Evolutionary conservation across 768 basidiomycete species (phyloP), one percentile per base, ranked within the genome.

Genomic region (Phanerochaete sordida): DNA sequence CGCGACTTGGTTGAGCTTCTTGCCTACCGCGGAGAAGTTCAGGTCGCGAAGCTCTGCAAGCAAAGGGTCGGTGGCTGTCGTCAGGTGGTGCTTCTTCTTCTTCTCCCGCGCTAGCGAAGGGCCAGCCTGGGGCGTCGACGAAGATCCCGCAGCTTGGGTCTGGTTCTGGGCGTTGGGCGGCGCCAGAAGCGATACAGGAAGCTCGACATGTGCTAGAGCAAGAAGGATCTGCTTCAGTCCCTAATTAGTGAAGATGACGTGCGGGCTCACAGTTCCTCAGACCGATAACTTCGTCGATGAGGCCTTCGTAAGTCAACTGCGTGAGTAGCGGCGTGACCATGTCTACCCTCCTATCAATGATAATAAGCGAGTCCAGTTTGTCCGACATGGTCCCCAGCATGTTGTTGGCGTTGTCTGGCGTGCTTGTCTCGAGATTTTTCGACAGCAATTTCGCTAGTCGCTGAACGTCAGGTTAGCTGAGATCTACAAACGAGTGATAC

Each of bases 261-360:
- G n/a, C n/a, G 39, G n/a, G 19, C 88, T 60, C 66, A 93, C 95
- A 90, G 68, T 97, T 94, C 72, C 84, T 90, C 62, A 99, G 88
- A 0, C 93, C 91, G 49, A 97, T 79, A 35, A 93, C 75, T 72
- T 99, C 97, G 69, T 98, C 97, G 33, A 98, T 80, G 50, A 99
- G 86, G 21, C 97, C 97, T 70, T 98, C 90, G 65, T 98, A 98
- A 0, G 97, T 99, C 58, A 98, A 77, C 68, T 98, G 95, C 2
- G 97, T 98, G 48, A 96, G 83, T 53, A 98, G 78, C 1, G 97
- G 94, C 0, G 97, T 97, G 60, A 98, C 86, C 90, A 98, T 91
- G 68, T 99, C 97, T 11, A 91, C 86, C 33, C 87, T 85, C 50
- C 97, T 86, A 72, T 99, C 97, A 59, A 99, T 66, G 37, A 98